These are phyloP conservation scores for Phylloporus rhodoxanthus DNA, from an alignment of 768 basidiomycete species.

Conservation along the genomic window DNA sequence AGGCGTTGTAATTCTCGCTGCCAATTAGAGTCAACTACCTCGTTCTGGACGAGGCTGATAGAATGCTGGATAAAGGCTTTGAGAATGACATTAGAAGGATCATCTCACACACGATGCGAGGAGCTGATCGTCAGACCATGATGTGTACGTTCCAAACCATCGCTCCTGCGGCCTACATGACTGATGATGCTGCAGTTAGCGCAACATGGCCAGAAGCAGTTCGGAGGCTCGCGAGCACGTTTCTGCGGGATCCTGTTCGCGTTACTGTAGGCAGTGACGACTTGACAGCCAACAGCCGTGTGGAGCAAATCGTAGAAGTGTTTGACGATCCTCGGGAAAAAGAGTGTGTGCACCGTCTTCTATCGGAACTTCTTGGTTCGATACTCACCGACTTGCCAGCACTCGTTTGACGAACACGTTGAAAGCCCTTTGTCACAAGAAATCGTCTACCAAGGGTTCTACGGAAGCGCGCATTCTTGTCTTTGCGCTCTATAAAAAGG, in stretches of 20 bases:
- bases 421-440: conserved; percentile 52
- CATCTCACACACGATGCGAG: conserved; percentile 66
- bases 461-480: conserved; percentile 71
- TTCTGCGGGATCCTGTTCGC: conserved; percentile 77
- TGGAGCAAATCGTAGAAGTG: conserved; percentile 91
- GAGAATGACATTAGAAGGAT: conserved; percentile 95
- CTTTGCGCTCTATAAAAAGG: conserved; percentile 97
- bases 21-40: conserved; percentile 72
- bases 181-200: conserved; percentile 53
- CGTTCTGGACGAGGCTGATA: conserved; percentile 95
- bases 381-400: conserved; percentile 32
- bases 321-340: conserved; percentile 81
- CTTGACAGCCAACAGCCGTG: conserved; percentile 86
- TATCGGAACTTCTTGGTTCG: neutral
- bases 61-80: conserved; percentile 97
- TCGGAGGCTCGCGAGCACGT: conserved; percentile 79
- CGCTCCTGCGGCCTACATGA: neutral
- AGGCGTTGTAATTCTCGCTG: neutral
- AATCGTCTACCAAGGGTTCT: conserved; percentile 44
- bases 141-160: conserved; percentile 65
- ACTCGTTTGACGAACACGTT: conserved; percentile 56
- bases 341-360: conserved; percentile 52
- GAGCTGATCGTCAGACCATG: conserved; percentile 77
- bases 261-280: conserved; percentile 96
- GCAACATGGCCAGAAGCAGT: conserved; percentile 99